phyloP scores from a whole-genome alignment of 768 basidiomycete species.

The Suillus discolor region DNA sequence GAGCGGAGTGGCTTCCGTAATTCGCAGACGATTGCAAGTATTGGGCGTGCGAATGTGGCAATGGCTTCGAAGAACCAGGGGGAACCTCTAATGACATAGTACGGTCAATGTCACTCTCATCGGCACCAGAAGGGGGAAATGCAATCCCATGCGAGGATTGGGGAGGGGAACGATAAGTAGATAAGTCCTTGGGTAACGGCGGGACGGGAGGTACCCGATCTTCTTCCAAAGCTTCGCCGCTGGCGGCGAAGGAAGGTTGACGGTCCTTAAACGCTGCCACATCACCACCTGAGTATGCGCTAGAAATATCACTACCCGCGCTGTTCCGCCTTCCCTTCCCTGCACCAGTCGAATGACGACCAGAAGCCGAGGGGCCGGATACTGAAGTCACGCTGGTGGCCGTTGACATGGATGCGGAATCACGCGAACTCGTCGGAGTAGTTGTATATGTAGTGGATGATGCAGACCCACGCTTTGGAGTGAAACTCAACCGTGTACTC shows the following conservation, averaged over 20 bases:
- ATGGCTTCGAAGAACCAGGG: constrained; percentile 25
- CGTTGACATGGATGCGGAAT: constrained; percentile 82
- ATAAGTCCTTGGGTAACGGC: constrained; percentile 87
- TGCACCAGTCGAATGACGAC: constrained; percentile 64
- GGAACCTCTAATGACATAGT: constrained; percentile 57
- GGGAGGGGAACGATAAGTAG: constrained; percentile 73
- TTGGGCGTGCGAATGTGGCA: constrained; percentile 30
- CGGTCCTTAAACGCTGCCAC: constrained; percentile 67
- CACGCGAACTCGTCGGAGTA: constrained; percentile 82
- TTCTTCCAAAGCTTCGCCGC: constrained; percentile 63
- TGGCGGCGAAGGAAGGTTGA: constrained; percentile 58
- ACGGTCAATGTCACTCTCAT: constrained; percentile 51
- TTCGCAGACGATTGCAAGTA: constrained; percentile 42
- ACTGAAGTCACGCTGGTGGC: constrained; percentile 79
- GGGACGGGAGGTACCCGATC: constrained; percentile 88
- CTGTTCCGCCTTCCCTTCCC: constrained; percentile 77
- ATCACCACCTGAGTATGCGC: constrained; percentile 66
- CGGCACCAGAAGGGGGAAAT: constrained; percentile 49
- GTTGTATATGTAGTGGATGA: constrained; percentile 87
- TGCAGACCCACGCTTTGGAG: constrained; percentile 85
- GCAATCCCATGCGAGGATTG: constrained; percentile 55
- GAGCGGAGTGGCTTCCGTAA: constrained; percentile 39
- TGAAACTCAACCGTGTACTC: constrained; percentile 70
- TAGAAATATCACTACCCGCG: constrained; percentile 83
- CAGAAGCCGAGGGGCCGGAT: constrained; percentile 60